These are phyloP conservation scores for Candida anglica DNA, from an alignment of 805 yeast species.

Conservation along the genomic window DNA sequence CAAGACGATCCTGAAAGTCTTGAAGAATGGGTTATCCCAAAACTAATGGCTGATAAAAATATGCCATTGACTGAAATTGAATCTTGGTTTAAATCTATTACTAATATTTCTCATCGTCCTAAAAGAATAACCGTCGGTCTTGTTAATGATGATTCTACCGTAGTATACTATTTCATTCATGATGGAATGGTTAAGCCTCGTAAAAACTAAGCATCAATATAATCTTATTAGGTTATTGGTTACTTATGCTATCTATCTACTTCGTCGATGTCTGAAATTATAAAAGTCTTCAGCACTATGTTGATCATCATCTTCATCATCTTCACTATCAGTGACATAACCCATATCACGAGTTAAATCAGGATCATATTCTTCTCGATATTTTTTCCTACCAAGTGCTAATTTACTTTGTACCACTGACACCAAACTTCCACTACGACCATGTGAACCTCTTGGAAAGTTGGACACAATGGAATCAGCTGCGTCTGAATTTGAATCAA, in stretches of 20 bases:
- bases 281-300: constrained; percentile 2
- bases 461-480: too few relatives aligned
- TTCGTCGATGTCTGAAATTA: neutral
- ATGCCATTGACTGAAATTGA: constrained; percentile 38
- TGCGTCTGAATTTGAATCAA: too few relatives aligned
- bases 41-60: constrained; percentile 14
- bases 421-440: constrained; percentile 8
- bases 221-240: constrained; percentile 1
- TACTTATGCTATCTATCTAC: neutral
- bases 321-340: constrained; percentile 7
- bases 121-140: constrained; percentile 50
- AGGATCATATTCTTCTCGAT: constrained; percentile 2
- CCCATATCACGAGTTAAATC: constrained; percentile 9
- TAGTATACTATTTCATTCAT: constrained; percentile 65
- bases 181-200: constrained; percentile 65
- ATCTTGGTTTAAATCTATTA: constrained; percentile 31
- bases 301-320: constrained; percentile 4
- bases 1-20: constrained; percentile 3
- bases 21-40: constrained; percentile 32
- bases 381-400: constrained; percentile 6
- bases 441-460: too few relatives aligned
- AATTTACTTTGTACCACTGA: constrained; percentile 14
- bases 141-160: constrained; percentile 62
- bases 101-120: constrained; percentile 23
- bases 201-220: constrained; percentile 32